A percentile compares a stretch with the other conserved stretches of the same genome.
Conservation (phyloP, 2,329 filamentous ascomycete species). For the Pyrenophora seminiperda region DNA sequence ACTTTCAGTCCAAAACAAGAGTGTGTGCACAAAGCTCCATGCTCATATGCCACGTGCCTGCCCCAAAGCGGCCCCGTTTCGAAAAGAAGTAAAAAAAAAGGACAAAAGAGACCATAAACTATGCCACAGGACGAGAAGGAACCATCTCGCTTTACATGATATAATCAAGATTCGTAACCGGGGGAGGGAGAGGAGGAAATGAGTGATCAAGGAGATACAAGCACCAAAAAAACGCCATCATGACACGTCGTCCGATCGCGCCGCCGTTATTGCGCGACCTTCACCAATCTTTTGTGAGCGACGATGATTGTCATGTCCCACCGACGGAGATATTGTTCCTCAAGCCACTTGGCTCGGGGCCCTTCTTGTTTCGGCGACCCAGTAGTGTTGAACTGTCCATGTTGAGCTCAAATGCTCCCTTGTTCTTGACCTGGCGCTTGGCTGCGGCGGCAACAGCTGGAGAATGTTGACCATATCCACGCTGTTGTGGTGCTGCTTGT, state of each 20-base stretch:
- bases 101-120: conserved; percentile 15
- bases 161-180: conserved; percentile 7
- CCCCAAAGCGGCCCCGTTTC: neutral
- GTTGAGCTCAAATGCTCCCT: conserved; percentile 88
- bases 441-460: conserved; percentile 82
- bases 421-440: conserved; percentile 76
- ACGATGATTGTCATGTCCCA: conserved; percentile 41
- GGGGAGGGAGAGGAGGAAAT: conserved; percentile 4
- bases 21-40: neutral
- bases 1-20: conserved; percentile 3
- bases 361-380: conserved; percentile 67
- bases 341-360: conserved; percentile 51
- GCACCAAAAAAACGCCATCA: conserved; percentile 28
- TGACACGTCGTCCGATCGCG: conserved; percentile 16
- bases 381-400: conserved; percentile 89
- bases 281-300: conserved; percentile 40
- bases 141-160: conserved; percentile 13
- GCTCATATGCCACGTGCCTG: neutral
- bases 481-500: conserved; percentile 47
- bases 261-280: conserved; percentile 9
- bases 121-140: conserved; percentile 20
- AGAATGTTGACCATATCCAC: conserved; percentile 88
- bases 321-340: conserved; percentile 50
- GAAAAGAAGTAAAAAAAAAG: conserved; percentile 6
- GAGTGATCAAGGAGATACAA: conserved; percentile 17